Evolutionary conservation across 306 rosid genomes (phyloP).

Genomic region (Sophora flavescens): DNA sequence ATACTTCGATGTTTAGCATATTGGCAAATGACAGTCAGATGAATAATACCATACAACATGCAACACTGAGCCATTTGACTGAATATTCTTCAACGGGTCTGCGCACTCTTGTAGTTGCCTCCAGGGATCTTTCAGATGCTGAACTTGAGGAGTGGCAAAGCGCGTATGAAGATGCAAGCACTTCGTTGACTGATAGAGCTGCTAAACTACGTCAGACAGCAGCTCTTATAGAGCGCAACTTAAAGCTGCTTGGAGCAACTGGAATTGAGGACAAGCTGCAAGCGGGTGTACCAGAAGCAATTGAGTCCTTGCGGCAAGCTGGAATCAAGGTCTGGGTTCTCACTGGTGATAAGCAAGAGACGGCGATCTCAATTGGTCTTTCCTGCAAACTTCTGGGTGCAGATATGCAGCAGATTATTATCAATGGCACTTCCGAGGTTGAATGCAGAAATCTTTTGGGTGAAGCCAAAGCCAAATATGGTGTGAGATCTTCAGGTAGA

Average conservation of each 20-base stretch:
- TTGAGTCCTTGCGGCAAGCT: constrained; percentile 91
- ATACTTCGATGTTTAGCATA: constrained; percentile 80
- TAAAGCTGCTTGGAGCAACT: constrained; percentile 89
- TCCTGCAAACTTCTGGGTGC: constrained; percentile 87
- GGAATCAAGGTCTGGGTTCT: constrained; percentile 99
- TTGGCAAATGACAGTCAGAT: constrained; percentile 56
- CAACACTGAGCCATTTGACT: constrained; percentile 76
- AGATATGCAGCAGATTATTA: constrained; percentile 80
- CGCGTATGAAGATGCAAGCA: constrained; percentile 92
- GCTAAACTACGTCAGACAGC: constrained; percentile 82
- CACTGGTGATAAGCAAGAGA: constrained; percentile 99
- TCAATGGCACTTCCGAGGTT: constrained; percentile 79
- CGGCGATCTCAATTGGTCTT: constrained; percentile 93
- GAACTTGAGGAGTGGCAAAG: constrained; percentile 90
- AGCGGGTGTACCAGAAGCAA: constrained; percentile 96
- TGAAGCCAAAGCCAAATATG: constrained; percentile 71
- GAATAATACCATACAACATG: constrained; percentile 44
- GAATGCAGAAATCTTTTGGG: constrained; percentile 80
- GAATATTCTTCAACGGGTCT: constrained; percentile 87
- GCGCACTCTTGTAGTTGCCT: constrained; percentile 91
- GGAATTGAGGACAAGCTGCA: constrained; percentile 98
- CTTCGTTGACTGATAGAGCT: constrained; percentile 83
- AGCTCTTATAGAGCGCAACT: constrained; percentile 73
- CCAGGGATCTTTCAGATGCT: constrained; percentile 73
- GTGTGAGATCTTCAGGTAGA: constrained; percentile 55